Evolutionary conservation across 2,329 filamentous ascomycete species (phyloP), one percentile per base, ranked within the genome.

Genomic region (Verticillium nonalfalfae): DNA sequence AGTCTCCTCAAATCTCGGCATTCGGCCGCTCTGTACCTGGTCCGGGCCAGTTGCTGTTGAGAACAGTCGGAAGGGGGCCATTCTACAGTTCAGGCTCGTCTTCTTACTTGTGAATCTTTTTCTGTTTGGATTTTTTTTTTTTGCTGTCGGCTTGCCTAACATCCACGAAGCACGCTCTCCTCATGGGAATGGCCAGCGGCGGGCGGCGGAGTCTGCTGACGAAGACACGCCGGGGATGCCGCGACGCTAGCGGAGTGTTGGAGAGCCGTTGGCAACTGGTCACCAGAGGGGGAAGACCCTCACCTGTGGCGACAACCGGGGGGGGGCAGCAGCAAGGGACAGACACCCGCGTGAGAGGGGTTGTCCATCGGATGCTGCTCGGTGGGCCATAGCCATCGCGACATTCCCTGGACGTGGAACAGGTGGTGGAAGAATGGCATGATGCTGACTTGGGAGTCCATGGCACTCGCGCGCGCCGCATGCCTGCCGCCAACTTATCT

Each of bases 401-500:
- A 50, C 57, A 58, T 58, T 58, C 57, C 57, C 26, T 50, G 26
- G 21, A 58, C 57, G 57, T 58, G 57, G 57, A 58, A 39, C 57
- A 26, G 38, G 26, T 36, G 14, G 57, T 58, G 57, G 57, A 26
- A 58, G 38, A 58, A 58, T 58, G 57, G 57, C 57, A 58, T 40
- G 57, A 58, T 58, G 56, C 38, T 31, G 33, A 31, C 26, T 34
- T 39, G 57, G 57, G 38, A 31, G 21, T 50, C 34, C 38, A 35
- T 58, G 40, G 57, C 26, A n/a, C n/a, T 26, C 39, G 57, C 57
- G 26, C 26, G 26, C 26, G 26, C 26, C 45, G 26, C 38, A 45
- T 26, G 57, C 26, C 26, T 58, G 57, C 39, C 38, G 33, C 38
- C 57, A 33, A 50, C 57, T 58, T 39, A 39, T 52, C 26, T 34